Evolutionary conservation across 257 asterid species (phyloP).

Genomic region (Avicennia marina): DNA sequence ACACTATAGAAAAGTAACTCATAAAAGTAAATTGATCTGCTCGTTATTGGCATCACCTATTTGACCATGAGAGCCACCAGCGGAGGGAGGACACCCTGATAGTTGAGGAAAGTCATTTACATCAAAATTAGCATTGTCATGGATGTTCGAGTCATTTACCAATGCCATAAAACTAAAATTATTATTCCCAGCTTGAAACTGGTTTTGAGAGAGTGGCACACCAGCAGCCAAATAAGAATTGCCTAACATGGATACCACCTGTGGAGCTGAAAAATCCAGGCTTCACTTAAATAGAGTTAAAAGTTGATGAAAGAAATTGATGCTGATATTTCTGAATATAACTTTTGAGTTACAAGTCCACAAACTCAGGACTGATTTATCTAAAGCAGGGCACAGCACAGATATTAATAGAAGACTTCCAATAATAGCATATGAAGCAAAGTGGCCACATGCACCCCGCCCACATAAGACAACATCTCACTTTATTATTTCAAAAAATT

Average conservation of each 20-base stretch:
- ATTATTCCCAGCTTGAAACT: conserved; percentile 66
- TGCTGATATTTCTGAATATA: too few species aligned
- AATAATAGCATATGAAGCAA: conserved; percentile 4
- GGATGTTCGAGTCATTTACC: conserved; percentile 62
- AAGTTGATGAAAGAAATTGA: background rate
- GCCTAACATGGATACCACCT: conserved; percentile 76
- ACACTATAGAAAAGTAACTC: conserved; percentile 9
- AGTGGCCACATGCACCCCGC: conserved; percentile 1
- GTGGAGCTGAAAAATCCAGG: conserved; percentile 61
- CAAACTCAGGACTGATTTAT: background rate
- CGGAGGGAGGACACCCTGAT: conserved; percentile 66
- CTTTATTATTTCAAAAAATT: background rate
- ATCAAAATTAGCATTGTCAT: conserved; percentile 65
- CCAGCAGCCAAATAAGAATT: conserved; percentile 70
- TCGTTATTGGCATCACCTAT: conserved; percentile 36
- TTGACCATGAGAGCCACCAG: conserved; percentile 88
- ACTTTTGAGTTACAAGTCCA: too few species aligned
- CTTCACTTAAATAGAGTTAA: background rate
- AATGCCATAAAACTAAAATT: conserved; percentile 55
- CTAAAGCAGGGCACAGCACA: conserved; percentile 2
- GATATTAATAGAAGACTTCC: background rate
- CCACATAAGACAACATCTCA: background rate
- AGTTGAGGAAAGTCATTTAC: conserved; percentile 88
- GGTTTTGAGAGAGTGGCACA: conserved; percentile 76
- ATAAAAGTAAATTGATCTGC: background rate